Percentiles rank a stretch among this genome's conserved stretches.
Conservation (phyloP, 768 basidiomycete species). For the Leccinum longicurvipes region DNA sequence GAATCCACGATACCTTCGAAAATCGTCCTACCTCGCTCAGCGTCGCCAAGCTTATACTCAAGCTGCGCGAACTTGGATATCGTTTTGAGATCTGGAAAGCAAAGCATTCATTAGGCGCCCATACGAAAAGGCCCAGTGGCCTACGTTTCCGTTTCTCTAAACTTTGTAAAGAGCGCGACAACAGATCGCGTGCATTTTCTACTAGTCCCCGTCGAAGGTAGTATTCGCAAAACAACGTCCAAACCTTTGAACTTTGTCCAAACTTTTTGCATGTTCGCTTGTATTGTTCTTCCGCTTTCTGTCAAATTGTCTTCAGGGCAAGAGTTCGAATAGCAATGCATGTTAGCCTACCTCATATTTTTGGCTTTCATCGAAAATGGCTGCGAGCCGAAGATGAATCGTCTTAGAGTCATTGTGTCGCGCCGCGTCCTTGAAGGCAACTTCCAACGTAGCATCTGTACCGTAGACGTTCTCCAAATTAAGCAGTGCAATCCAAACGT, state of each 20-base stretch:
- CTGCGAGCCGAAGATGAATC: slow-evolving; percentile 77
- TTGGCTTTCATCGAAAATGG: slow-evolving; percentile 79
- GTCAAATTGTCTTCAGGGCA: slow-evolving; percentile 7
- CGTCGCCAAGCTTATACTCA: slow-evolving; percentile 91
- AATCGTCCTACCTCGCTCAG: slow-evolving; percentile 92
- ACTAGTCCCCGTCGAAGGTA: slow-evolving; percentile 69
- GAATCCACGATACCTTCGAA: slow-evolving; percentile 97
- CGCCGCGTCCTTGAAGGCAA: slow-evolving; percentile 86
- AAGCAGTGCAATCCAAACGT: slow-evolving; percentile 95
- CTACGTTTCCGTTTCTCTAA: slow-evolving; percentile 91
- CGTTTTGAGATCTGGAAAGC: slow-evolving; percentile 78
- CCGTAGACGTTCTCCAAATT: slow-evolving; percentile 95
- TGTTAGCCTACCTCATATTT: slow-evolving; percentile 64
- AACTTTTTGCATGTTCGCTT: slow-evolving; percentile 92
- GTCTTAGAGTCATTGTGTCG: slow-evolving; percentile 92
- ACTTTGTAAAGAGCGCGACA: slow-evolving; percentile 86
- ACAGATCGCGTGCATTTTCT: slow-evolving; percentile 79
- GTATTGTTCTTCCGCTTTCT: slow-evolving; percentile 94
- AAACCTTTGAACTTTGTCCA: slow-evolving; percentile 87
- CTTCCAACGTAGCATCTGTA: slow-evolving; percentile 72
- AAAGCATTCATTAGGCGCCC: slow-evolving; percentile 1
- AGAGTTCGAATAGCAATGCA: not conserved
- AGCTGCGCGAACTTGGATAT: slow-evolving; percentile 93
- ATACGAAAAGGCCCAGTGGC: slow-evolving; percentile 31
- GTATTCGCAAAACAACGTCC: slow-evolving; percentile 86